Evolutionary conservation across 1,139 yeast species (phyloP).

Genomic region (Ashbya aceris): DNA sequence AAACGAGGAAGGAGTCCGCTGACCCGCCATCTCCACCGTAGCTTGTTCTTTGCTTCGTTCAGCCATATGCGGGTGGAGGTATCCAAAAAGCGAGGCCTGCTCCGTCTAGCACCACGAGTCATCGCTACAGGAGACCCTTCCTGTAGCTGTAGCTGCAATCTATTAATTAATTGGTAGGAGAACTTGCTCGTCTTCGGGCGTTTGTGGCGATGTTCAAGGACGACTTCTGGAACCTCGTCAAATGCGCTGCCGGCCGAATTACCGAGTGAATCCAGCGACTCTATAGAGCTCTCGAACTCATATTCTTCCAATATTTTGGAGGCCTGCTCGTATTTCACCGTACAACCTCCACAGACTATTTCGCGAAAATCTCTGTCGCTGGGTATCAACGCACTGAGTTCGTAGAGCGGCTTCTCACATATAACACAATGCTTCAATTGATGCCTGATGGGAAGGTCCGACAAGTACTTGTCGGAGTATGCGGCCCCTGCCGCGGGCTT

Average conservation of each 20-base stretch:
- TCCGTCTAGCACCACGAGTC: background rate
- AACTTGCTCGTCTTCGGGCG: constrained; percentile 15
- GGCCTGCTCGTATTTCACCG: constrained; percentile 47
- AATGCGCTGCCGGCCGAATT: constrained; percentile 11
- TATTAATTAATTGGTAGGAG: constrained; percentile 26
- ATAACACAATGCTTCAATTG: constrained; percentile 48
- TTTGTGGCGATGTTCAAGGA: constrained; percentile 5
- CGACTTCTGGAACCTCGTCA: constrained; percentile 11
- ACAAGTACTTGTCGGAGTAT: constrained; percentile 17
- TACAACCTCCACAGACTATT: constrained; percentile 58
- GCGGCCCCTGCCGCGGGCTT: constrained; percentile 10
- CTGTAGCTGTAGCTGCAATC: constrained; percentile 25
- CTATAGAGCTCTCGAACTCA: constrained; percentile 25
- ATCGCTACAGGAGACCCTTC: background rate
- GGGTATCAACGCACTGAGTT: constrained; percentile 41
- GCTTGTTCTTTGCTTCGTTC: constrained; percentile 30
- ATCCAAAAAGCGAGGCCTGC: constrained; percentile 8
- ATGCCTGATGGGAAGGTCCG: constrained; percentile 13
- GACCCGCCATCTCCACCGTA: constrained; percentile 41
- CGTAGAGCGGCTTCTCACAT: constrained; percentile 60
- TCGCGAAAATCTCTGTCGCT: constrained; percentile 34
- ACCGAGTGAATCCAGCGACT: constrained; percentile 12
- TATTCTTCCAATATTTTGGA: constrained; percentile 33
- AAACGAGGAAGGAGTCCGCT: constrained; percentile 32
- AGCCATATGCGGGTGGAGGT: constrained; percentile 28